Percentiles rank a stretch among this genome's conserved stretches.
Conservation (phyloP, 495 filamentous ascomycete genomes). For the Talaromyces liani region DNA sequence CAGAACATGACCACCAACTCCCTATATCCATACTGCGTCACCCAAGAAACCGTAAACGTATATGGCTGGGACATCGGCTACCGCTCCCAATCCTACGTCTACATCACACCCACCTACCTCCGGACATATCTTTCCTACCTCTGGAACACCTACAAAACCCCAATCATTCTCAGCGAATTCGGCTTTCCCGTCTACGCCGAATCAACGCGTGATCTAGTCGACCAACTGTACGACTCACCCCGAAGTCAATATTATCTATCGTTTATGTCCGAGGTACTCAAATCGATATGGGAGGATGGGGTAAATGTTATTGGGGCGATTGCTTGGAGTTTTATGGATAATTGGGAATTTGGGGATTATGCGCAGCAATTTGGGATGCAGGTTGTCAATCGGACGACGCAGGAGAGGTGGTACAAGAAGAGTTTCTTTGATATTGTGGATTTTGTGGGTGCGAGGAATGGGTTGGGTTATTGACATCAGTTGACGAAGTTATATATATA, state of each 20-base stretch:
- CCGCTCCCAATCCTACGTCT: slow-evolving; percentile 30
- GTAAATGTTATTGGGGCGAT: slow-evolving; percentile 37
- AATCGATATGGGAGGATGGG: slow-evolving; percentile 35
- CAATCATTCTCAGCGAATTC: slow-evolving; percentile 32
- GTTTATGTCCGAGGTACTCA: slow-evolving; percentile 36
- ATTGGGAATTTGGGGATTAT: slow-evolving; percentile 41
- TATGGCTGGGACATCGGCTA: slow-evolving; percentile 38
- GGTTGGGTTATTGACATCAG: neutral
- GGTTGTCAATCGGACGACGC: slow-evolving; percentile 31
- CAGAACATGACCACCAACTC: slow-evolving; percentile 19
- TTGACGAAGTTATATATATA: neutral
- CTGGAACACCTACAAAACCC: slow-evolving; percentile 34
- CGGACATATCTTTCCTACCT: slow-evolving; percentile 34
- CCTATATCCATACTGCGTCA: slow-evolving; percentile 33
- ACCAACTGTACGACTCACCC: slow-evolving; percentile 31
- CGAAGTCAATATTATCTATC: slow-evolving; percentile 34
- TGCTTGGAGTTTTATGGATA: slow-evolving; percentile 38
- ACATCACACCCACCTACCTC: slow-evolving; percentile 34
- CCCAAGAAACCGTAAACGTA: slow-evolving; percentile 23
- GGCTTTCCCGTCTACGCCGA: slow-evolving; percentile 32
- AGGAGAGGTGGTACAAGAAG: slow-evolving; percentile 35
- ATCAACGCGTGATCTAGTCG: slow-evolving; percentile 18
- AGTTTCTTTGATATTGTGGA: slow-evolving; percentile 42
- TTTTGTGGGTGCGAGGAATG: slow-evolving; percentile 16
- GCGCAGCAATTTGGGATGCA: slow-evolving; percentile 34